Conservation (phyloP, 345 rosid species). For the Salix suchowensis region DNA sequence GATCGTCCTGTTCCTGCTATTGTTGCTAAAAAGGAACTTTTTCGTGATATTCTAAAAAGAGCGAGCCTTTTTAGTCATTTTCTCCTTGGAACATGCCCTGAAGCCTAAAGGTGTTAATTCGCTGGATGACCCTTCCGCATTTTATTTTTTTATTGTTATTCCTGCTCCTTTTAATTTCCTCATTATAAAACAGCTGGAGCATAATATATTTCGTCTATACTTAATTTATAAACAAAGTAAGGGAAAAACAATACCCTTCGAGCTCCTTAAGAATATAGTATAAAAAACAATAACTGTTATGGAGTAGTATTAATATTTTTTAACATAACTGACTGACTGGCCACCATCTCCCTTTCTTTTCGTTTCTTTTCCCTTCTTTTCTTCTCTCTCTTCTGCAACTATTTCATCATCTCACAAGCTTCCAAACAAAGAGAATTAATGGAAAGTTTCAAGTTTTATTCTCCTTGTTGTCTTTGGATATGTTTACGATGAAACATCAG, state of each 20-base stretch:
- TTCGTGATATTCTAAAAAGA: slow-evolving; percentile 41
- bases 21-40: slow-evolving; percentile 75
- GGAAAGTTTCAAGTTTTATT: slow-evolving; percentile 63
- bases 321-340: slow-evolving; percentile 38
- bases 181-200: slow-evolving; percentile 25
- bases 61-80: slow-evolving; percentile 48
- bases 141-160: not conserved
- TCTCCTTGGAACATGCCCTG: slow-evolving; percentile 48
- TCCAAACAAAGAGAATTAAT: slow-evolving; percentile 85
- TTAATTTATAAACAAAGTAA: slow-evolving; percentile 38
- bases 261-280: slow-evolving; percentile 29
- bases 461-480: slow-evolving; percentile 32
- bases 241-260: slow-evolving; percentile 38
- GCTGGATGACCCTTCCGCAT: slow-evolving; percentile 35
- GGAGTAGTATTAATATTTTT: slow-evolving; percentile 19
- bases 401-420: slow-evolving; percentile 57
- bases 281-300: slow-evolving; percentile 19
- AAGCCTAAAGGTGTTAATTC: slow-evolving; percentile 47
- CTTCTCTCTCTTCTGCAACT: slow-evolving; percentile 37
- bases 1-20: slow-evolving; percentile 1
- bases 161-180: not conserved
- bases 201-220: slow-evolving; percentile 30
- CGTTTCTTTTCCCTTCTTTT: slow-evolving; percentile 24
- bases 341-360: slow-evolving; percentile 38
- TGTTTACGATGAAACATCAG: slow-evolving; percentile 20